A percentile compares a stretch with the other conserved stretches of the same genome.
phyloP scores from a whole-genome alignment of 805 yeast species.

The Candida ipomoeae region DNA sequence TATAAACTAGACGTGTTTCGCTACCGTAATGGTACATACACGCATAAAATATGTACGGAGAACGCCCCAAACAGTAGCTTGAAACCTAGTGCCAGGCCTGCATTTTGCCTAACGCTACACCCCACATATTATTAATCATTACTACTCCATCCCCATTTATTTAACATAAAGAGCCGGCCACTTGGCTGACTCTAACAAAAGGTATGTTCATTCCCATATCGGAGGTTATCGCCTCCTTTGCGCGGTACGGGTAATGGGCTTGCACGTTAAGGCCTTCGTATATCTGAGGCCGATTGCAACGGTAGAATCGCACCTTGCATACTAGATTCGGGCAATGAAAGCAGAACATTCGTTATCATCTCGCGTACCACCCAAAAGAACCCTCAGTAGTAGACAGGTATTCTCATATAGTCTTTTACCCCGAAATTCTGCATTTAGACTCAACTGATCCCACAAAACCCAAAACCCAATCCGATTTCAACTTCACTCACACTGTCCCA shows the following conservation, averaged over 20 bases:
- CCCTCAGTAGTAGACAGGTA: not conserved
- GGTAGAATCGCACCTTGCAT: not conserved
- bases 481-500: slow-evolving; percentile 31
- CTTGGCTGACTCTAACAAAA: not conserved
- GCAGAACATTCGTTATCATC: not conserved
- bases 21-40: not conserved
- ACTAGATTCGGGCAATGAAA: not conserved
- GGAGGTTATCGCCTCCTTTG: not conserved
- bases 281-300: not conserved
- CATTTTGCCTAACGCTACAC: not conserved
- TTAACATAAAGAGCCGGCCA: not conserved
- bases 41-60: not conserved
- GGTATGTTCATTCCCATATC: not conserved
- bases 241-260: not conserved
- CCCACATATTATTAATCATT: no score
- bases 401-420: not conserved
- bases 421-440: not conserved
- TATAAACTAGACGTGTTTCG: not conserved
- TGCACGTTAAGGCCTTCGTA: not conserved
- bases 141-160: not conserved
- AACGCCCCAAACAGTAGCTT: not conserved
- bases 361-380: not conserved
- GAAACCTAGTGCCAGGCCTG: not conserved
- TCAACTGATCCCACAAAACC: slow-evolving; percentile 23
- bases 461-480: slow-evolving; percentile 33